phyloP scores from a whole-genome alignment of 805 yeast species.

The Metschnikowia koreensis region DNA sequence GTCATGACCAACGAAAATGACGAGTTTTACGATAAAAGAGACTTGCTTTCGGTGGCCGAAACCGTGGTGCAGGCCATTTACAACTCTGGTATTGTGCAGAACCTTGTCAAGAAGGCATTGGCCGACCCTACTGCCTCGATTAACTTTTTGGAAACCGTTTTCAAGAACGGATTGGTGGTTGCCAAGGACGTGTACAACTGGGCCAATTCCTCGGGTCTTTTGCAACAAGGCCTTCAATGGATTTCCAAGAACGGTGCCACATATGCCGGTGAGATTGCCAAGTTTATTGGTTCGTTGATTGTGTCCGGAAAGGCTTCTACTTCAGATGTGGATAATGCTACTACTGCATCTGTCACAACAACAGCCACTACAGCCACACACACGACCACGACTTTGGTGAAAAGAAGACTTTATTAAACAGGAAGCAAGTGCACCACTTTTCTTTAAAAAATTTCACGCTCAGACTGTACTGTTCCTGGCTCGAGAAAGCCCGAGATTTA shows the following conservation, averaged over 20 bases:
- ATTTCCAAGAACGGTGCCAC: constrained; percentile 28
- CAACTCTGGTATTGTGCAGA: constrained; percentile 33
- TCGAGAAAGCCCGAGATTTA: background rate
- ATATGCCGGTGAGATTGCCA: constrained; percentile 23
- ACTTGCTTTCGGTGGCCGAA: constrained; percentile 27
- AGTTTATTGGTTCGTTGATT: constrained; percentile 28
- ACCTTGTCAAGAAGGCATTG: constrained; percentile 32
- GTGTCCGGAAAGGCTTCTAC: constrained; percentile 26
- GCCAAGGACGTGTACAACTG: constrained; percentile 36
- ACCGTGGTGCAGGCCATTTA: constrained; percentile 30
- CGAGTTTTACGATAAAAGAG: constrained; percentile 39
- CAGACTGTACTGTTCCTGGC: background rate
- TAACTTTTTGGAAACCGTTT: constrained; percentile 31
- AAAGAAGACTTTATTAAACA: constrained; percentile 23
- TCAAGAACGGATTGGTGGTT: constrained; percentile 32
- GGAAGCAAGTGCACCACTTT: no score
- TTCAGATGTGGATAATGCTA: constrained; percentile 26
- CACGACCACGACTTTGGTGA: constrained; percentile 24
- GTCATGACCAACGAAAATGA: constrained; percentile 11
- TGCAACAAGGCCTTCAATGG: constrained; percentile 26
- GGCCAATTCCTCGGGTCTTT: constrained; percentile 38
- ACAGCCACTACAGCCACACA: constrained; percentile 22
- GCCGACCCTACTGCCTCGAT: constrained; percentile 38
- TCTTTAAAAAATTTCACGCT: no score
- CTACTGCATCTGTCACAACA: constrained; percentile 11